Percentiles rank a stretch among this genome's conserved stretches.
Conservation (phyloP, 495 filamentous ascomycete genomes). For the Hyaloscypha hepaticicola region DNA sequence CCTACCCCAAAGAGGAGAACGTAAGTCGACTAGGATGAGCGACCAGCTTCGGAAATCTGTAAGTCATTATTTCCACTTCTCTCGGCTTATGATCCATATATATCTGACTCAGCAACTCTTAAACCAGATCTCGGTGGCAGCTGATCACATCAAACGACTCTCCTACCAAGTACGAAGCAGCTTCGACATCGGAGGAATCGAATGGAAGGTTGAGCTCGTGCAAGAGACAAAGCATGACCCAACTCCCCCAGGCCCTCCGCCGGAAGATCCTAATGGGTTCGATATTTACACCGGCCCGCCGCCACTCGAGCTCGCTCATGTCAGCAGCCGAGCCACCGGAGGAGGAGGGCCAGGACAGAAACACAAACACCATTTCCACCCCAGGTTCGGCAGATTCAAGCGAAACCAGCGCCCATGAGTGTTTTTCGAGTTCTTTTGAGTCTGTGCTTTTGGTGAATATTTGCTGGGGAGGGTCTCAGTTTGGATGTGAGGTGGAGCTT, state of each 20-base stretch:
- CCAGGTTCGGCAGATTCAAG: not conserved
- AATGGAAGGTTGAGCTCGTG: constrained; percentile 7
- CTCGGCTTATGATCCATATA: not conserved
- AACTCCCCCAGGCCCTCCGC: not conserved
- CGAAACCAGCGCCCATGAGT: not conserved
- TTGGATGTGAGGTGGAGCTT: too few relatives aligned
- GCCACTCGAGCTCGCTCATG: not conserved
- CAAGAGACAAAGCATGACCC: constrained; percentile 10
- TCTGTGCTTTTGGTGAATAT: too few relatives aligned
- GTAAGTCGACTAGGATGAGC: not conserved
- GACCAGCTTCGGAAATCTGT: constrained; percentile 9
- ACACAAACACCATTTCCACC: not conserved
- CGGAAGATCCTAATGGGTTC: not conserved
- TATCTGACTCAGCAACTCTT: not conserved
- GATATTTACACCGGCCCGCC: not conserved
- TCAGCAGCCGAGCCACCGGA: not conserved
- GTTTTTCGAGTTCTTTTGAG: too few relatives aligned
- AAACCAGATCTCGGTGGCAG: not conserved
- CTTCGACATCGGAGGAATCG: constrained; percentile 12
- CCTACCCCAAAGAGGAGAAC: not conserved
- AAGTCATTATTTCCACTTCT: not conserved
- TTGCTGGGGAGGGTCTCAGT: too few relatives aligned
- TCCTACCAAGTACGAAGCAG: constrained; percentile 5
- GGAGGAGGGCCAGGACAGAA: not conserved
- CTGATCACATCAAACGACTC: not conserved